Evolutionary conservation across 2,329 filamentous ascomycete genomes (phyloP).

Genomic region (Colletotrichum sidae): DNA sequence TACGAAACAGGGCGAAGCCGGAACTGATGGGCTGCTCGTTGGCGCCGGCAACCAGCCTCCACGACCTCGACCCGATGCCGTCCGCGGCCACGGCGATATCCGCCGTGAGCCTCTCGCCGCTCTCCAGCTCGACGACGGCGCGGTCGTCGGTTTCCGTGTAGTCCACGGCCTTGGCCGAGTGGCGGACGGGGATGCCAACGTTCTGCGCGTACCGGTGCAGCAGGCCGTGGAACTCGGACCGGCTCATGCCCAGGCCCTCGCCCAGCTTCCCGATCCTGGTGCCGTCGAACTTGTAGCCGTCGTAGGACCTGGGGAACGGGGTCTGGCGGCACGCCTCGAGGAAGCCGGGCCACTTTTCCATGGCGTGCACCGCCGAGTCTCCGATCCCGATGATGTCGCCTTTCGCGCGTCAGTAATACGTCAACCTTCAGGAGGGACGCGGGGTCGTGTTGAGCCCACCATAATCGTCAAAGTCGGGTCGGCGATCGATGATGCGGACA

Average conservation of each 20-base stretch:
- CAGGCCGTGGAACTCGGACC: conserved; percentile 8
- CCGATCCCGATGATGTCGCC: conserved; percentile 15
- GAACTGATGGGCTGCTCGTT: conserved; percentile 9
- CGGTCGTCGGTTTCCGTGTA: conserved; percentile 14
- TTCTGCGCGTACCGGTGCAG: conserved; percentile 9
- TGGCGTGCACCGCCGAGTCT: neutral
- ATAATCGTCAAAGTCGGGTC: conserved; percentile 18
- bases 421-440: neutral
- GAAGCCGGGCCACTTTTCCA: conserved; percentile 20
- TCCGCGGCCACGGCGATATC: conserved; percentile 22
- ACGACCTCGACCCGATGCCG: conserved; percentile 11
- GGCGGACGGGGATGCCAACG: conserved; percentile 2
- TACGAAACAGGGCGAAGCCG: conserved; percentile 3
- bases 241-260: conserved; percentile 7
- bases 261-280: conserved; percentile 1
- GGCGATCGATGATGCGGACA: conserved; percentile 24
- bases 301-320: neutral
- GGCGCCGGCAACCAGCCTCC: neutral
- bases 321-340: conserved; percentile 6
- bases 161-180: conserved; percentile 1
- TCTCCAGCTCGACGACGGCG: conserved; percentile 1
- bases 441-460: neutral
- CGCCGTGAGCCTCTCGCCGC: conserved; percentile 1
- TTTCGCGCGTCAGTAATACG: neutral
- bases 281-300: conserved; percentile 9